Percentiles rank a stretch among this genome's conserved stretches.
These are phyloP conservation scores for Pichia gijzeniarum DNA, from an alignment of 805 yeast species.

Conservation along the genomic window DNA sequence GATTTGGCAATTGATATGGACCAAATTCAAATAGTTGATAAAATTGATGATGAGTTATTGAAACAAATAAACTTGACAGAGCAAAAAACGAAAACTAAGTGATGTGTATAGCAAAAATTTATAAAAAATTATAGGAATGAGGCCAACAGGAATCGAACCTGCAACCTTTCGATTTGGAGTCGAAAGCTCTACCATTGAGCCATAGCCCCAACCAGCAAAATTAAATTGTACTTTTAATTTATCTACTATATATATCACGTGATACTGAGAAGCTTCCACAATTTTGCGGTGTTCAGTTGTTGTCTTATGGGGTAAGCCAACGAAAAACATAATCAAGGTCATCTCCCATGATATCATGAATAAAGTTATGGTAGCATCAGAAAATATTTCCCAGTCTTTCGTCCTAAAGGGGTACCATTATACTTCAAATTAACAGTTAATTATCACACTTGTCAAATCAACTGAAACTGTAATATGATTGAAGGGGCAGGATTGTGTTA, in stretches of 20 bases:
- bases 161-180: conserved; percentile 43
- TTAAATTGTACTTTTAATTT: not conserved
- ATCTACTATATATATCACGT: not conserved
- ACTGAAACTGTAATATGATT: too few species aligned
- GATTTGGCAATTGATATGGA: conserved; percentile 63
- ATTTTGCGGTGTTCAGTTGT: too few species aligned
- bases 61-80: conserved; percentile 22
- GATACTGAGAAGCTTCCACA: too few species aligned
- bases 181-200: conserved; percentile 80
- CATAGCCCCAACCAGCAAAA: conserved; percentile 46
- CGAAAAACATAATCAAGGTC: too few species aligned
- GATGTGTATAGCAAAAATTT: not conserved
- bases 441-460: too few species aligned
- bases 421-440: too few species aligned
- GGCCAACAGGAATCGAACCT: conserved; percentile 23
- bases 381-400: too few species aligned
- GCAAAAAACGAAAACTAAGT: not conserved
- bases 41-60: conserved; percentile 52
- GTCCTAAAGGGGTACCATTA: too few species aligned
- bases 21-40: conserved; percentile 52
- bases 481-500: too few species aligned
- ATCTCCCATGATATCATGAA: too few species aligned
- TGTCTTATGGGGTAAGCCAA: too few species aligned
- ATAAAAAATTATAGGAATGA: conserved; percentile 10
- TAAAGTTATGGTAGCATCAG: too few species aligned